A percentile compares a stretch with the other conserved stretches of the same genome.
Evolutionary conservation across 2,329 filamentous ascomycete species (phyloP).

Genomic region (Colletotrichum zoysiae): DNA sequence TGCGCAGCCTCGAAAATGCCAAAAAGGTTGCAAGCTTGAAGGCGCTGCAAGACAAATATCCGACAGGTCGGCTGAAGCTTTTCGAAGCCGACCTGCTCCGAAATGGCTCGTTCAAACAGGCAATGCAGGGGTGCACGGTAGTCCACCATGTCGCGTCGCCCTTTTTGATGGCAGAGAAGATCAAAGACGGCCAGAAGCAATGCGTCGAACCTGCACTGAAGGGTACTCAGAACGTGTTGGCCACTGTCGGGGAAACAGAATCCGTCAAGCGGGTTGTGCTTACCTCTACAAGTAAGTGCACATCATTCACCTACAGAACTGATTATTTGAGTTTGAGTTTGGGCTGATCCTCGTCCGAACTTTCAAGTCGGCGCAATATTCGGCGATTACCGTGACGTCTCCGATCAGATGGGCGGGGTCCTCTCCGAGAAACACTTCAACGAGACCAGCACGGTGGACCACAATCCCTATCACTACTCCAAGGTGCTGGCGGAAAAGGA

Average conservation of each 20-base stretch:
- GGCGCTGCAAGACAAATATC: background rate
- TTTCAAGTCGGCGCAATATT: slow-evolving; percentile 45
- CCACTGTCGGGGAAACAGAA: slow-evolving; percentile 44
- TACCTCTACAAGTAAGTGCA: slow-evolving; percentile 43
- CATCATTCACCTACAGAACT: background rate
- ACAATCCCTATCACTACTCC: slow-evolving; percentile 47
- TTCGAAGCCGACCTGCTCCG: slow-evolving; percentile 49
- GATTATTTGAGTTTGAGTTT: background rate
- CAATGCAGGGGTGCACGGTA: slow-evolving; percentile 47
- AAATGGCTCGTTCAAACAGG: slow-evolving; percentile 47
- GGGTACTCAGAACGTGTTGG: slow-evolving; percentile 46
- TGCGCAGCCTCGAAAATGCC: background rate
- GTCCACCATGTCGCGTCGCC: slow-evolving; percentile 53
- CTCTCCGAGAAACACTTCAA: slow-evolving; percentile 46
- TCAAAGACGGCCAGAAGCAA: slow-evolving; percentile 46
- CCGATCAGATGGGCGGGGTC: slow-evolving; percentile 41
- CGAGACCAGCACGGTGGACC: slow-evolving; percentile 44
- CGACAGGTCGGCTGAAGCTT: slow-evolving; percentile 44
- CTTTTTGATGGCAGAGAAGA: slow-evolving; percentile 47
- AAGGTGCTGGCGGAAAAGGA: slow-evolving; percentile 48
- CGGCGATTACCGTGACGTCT: slow-evolving; percentile 46
- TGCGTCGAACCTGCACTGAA: slow-evolving; percentile 47
- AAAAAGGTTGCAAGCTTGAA: background rate
- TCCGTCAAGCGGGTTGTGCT: slow-evolving; percentile 46
- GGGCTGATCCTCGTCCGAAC: background rate